Conservation (phyloP, 768 basidiomycete genomes). For the Leccinum obscurum region DNA sequence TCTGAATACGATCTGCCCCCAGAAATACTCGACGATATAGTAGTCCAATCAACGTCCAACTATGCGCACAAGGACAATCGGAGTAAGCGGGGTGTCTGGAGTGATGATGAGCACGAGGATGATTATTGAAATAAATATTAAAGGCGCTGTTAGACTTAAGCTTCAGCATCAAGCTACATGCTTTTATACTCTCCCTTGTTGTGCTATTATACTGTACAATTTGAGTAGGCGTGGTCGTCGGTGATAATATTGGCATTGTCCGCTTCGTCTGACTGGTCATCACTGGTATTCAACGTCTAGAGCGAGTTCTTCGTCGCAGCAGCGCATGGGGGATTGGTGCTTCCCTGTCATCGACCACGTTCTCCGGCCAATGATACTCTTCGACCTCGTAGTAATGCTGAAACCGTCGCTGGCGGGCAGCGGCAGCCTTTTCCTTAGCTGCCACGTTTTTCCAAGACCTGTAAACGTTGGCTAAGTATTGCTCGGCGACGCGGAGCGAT, state of each 20-base stretch:
- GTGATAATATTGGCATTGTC: background rate
- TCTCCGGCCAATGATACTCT: constrained; percentile 14
- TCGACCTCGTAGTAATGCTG: constrained; percentile 11
- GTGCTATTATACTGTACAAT: constrained; percentile 4
- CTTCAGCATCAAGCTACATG: background rate
- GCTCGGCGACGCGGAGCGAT: background rate
- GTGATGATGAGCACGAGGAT: constrained; percentile 31
- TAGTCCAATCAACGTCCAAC: constrained; percentile 48
- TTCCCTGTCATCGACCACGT: constrained; percentile 5
- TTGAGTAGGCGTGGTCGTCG: background rate
- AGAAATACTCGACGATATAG: constrained; percentile 69
- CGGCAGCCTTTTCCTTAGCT: constrained; percentile 18
- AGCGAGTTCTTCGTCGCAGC: constrained; percentile 20
- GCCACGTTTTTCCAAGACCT: constrained; percentile 33
- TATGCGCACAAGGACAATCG: constrained; percentile 24
- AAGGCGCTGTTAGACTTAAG: background rate
- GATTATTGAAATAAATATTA: constrained; percentile 15
- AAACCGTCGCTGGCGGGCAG: constrained; percentile 12
- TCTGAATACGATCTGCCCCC: constrained; percentile 73
- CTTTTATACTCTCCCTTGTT: background rate
- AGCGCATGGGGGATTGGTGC: background rate
- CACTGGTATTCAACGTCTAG: constrained; percentile 12
- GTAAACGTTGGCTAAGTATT: background rate
- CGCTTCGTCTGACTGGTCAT: background rate
- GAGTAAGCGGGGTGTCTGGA: constrained; percentile 18